Percentiles rank a stretch among this genome's conserved stretches.
Conservation (phyloP, 106 monocot genomes). For the Allium sativum region DNA sequence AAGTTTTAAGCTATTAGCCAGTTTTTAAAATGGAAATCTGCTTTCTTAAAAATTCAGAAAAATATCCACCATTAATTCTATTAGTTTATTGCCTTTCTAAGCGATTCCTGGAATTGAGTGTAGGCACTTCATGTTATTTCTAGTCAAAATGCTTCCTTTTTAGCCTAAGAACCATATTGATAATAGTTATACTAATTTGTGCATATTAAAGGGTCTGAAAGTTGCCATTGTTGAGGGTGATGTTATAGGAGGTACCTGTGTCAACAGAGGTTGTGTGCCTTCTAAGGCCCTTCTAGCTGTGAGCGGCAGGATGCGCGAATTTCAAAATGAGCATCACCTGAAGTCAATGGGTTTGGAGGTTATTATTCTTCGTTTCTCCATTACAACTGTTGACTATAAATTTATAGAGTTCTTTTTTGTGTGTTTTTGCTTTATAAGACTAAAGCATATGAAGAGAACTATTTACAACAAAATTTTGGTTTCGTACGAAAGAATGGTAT, state of each 20-base stretch:
- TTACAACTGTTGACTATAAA: background rate
- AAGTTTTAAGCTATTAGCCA: too few relatives aligned
- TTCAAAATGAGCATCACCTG: conserved; percentile 84
- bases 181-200: background rate
- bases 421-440: background rate
- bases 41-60: too few relatives aligned
- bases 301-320: conserved; percentile 92
- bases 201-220: conserved; percentile 64
- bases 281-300: conserved; percentile 99
- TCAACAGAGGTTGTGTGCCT: conserved; percentile 97
- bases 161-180: background rate
- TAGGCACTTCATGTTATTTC: background rate
- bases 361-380: background rate
- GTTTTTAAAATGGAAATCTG: too few relatives aligned
- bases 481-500: too few relatives aligned
- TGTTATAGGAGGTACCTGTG: conserved; percentile 95
- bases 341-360: conserved; percentile 90
- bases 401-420: background rate
- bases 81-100: background rate
- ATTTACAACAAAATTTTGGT: too few relatives aligned
- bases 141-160: background rate
- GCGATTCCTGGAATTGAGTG: background rate
- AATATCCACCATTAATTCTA: too few relatives aligned
- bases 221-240: conserved; percentile 94
- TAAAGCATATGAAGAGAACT: too few relatives aligned